These are phyloP conservation scores for Hibiscus mutabilis DNA, from an alignment of 345 rosid species.

Conservation along the genomic window DNA sequence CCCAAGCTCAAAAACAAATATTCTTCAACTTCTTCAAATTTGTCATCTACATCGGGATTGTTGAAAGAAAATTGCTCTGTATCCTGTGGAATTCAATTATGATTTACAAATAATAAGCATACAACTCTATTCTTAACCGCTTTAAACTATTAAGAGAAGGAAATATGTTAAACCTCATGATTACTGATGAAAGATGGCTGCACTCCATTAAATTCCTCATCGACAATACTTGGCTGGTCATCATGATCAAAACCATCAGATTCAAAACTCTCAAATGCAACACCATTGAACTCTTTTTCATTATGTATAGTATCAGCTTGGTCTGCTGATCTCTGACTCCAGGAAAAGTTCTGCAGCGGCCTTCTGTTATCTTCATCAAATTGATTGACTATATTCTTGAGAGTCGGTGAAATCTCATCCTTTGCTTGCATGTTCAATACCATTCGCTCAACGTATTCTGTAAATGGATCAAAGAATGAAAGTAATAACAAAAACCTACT, in stretches of 20 bases:
- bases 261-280: slow-evolving; percentile 44
- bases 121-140: neutral
- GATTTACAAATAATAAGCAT: neutral
- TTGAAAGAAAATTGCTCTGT: slow-evolving; percentile 35
- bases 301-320: slow-evolving; percentile 28
- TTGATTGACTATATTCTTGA: slow-evolving; percentile 42
- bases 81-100: slow-evolving; percentile 37
- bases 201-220: slow-evolving; percentile 37
- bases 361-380: slow-evolving; percentile 71
- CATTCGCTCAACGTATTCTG: slow-evolving; percentile 73
- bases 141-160: slow-evolving; percentile 7
- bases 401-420: slow-evolving; percentile 78
- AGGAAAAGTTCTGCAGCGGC: slow-evolving; percentile 42
- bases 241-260: slow-evolving; percentile 44
- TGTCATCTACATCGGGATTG: slow-evolving; percentile 41
- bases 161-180: slow-evolving; percentile 44
- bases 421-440: slow-evolving; percentile 46
- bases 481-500: neutral
- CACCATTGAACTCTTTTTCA: slow-evolving; percentile 40
- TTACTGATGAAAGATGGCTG: slow-evolving; percentile 44
- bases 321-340: slow-evolving; percentile 35
- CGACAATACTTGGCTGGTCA: slow-evolving; percentile 37
- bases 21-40: slow-evolving; percentile 52
- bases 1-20: slow-evolving; percentile 68
- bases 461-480: slow-evolving; percentile 16